Percentiles rank a stretch among this genome's conserved stretches.
These are phyloP conservation scores for Aspergillus fumigatus DNA, from an alignment of 2,329 filamentous ascomycete genomes.

Conservation along the genomic window DNA sequence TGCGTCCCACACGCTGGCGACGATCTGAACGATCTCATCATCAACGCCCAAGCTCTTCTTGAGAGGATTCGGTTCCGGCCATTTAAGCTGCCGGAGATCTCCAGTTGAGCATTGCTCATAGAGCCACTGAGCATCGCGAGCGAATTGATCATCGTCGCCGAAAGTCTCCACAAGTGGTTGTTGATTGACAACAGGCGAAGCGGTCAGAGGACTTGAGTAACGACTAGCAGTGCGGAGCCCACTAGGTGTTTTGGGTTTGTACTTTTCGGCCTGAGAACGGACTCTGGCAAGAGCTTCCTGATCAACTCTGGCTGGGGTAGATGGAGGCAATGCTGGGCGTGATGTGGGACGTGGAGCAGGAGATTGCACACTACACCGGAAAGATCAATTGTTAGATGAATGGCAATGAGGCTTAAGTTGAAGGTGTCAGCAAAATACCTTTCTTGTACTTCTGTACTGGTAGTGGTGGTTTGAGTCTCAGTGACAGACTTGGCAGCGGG, in stretches of 20 bases:
- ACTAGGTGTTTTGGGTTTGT: conserved; percentile 42
- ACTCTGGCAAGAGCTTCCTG: conserved; percentile 31
- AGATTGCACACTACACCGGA: conserved; percentile 3
- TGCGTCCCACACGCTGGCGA: conserved; percentile 14
- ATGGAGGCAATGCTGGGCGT: conserved; percentile 10
- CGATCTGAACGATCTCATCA: conserved; percentile 6
- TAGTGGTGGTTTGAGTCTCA: conserved; percentile 1
- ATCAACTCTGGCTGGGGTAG: conserved; percentile 20
- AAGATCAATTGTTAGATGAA: conserved; percentile 3
- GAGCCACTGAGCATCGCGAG: conserved; percentile 23
- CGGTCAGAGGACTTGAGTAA: conserved; percentile 21
- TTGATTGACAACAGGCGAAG: conserved; percentile 8
- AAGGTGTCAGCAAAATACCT: conserved; percentile 6
- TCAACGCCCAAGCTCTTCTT: conserved; percentile 14
- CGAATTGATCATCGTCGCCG: conserved; percentile 20
- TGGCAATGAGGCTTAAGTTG: neutral
- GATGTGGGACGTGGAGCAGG: conserved; percentile 11
- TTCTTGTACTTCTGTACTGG: conserved; percentile 6
- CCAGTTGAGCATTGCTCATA: conserved; percentile 22
- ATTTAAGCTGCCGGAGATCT: conserved; percentile 18
- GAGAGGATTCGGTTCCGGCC: conserved; percentile 16
- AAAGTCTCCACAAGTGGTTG: conserved; percentile 11
- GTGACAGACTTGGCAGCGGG: conserved; percentile 4
- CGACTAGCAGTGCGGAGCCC: conserved; percentile 35
- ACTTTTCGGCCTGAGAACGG: conserved; percentile 36